Percentiles rank a stretch among this genome's conserved stretches.
Conservation (phyloP, 805 yeast genomes). For the Kodamaea neixiangensis region DNA sequence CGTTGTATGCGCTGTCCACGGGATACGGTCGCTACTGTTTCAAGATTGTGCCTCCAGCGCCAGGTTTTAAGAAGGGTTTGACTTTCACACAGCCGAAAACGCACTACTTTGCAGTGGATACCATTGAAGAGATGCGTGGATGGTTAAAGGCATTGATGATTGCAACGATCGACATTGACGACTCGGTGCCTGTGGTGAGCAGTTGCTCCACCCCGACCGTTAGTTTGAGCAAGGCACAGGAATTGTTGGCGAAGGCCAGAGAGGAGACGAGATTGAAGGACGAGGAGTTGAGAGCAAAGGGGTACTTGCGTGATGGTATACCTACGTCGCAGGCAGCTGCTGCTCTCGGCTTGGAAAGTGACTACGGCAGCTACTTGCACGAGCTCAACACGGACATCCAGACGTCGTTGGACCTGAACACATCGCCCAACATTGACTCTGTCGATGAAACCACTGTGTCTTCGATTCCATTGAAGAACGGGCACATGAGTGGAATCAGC, state of each 20-base stretch:
- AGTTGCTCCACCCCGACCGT: conserved; percentile 97
- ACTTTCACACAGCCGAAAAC: conserved; percentile 96
- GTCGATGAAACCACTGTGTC: conserved; percentile 36
- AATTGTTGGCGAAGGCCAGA: conserved; percentile 76
- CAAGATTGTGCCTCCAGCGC: conserved; percentile 94
- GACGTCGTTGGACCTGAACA: conserved; percentile 29
- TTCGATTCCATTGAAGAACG: conserved; percentile 16
- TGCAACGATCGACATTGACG: conserved; percentile 95
- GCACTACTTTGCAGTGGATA: conserved; percentile 94
- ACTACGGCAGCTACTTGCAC: conserved; percentile 14
- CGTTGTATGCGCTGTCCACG: conserved; percentile 88
- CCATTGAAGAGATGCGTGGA: conserved; percentile 84
- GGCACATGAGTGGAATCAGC: conserved; percentile 2
- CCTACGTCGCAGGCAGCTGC: not conserved
- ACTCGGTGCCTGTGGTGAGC: conserved; percentile 84
- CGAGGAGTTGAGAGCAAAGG: conserved; percentile 49
- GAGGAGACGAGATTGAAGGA: conserved; percentile 65
- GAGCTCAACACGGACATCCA: conserved; percentile 19
- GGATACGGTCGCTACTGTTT: conserved; percentile 94
- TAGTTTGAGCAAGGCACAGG: conserved; percentile 83
- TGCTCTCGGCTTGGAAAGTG: conserved; percentile 10
- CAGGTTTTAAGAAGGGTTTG: conserved; percentile 92
- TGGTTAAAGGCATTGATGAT: conserved; percentile 96
- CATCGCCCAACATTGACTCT: conserved; percentile 33
- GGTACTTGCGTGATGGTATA: conserved; percentile 30